A percentile compares a stretch with the other conserved stretches of the same genome.
phyloP scores from a whole-genome alignment of 495 filamentous ascomycete genomes.

The Hypoxylon fuscum region DNA sequence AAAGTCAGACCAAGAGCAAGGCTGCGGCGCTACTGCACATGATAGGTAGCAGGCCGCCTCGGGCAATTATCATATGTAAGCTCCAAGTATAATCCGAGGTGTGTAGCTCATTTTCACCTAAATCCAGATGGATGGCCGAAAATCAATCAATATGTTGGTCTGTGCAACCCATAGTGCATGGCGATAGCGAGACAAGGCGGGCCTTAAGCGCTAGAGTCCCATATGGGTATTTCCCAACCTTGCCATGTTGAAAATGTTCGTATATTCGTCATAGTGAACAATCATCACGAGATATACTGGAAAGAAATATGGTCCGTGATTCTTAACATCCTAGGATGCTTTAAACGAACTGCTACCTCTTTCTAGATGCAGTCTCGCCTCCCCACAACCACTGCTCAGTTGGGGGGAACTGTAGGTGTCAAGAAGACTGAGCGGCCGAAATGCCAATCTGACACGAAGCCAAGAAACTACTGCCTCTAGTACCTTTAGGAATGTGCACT shows the following conservation, averaged over 20 bases:
- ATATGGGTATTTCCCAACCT: too few species aligned
- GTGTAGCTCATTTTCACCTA: slow-evolving; percentile 37
- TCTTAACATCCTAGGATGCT: slow-evolving; percentile 10
- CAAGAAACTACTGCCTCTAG: slow-evolving; percentile 27
- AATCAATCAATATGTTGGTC: slow-evolving; percentile 23
- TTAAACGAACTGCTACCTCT: slow-evolving; percentile 14
- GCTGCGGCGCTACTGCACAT: slow-evolving; percentile 39
- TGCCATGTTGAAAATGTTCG: slow-evolving; percentile 24
- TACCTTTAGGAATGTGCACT: slow-evolving; percentile 15
- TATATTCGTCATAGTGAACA: slow-evolving; percentile 33
- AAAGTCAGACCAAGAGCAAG: slow-evolving; percentile 34
- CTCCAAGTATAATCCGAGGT: slow-evolving; percentile 34
- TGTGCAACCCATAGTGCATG: slow-evolving; percentile 25
- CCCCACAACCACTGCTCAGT: slow-evolving; percentile 13
- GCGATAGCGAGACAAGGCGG: slow-evolving; percentile 32
- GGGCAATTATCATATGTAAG: slow-evolving; percentile 35
- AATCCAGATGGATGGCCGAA: slow-evolving; percentile 28
- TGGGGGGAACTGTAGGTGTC: slow-evolving; percentile 6
- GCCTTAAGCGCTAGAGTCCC: slow-evolving; percentile 23
- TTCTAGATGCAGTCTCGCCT: slow-evolving; percentile 22
- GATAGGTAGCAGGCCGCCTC: slow-evolving; percentile 23
- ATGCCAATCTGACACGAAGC: slow-evolving; percentile 26
- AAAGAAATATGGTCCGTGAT: background rate
- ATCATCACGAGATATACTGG: slow-evolving; percentile 32
- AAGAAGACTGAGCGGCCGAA: slow-evolving; percentile 7